Base-by-base conservation (phyloP, 2,329 filamentous ascomycete genomes). In the Chaetoscypha palmicola region DNA sequence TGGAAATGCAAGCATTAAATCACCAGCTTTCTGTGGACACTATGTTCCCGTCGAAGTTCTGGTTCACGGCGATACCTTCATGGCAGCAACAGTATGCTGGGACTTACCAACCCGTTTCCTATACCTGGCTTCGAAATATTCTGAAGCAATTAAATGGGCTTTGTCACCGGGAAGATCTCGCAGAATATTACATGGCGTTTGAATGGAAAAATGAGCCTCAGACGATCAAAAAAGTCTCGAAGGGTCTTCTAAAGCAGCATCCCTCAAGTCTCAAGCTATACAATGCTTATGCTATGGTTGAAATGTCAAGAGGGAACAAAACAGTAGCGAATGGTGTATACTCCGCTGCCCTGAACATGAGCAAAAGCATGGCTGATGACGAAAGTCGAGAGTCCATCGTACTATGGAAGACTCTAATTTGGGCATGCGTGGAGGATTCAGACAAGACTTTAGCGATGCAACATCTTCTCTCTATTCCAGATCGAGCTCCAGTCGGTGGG, bases 281-380 rank as follows among this genome's bases (percentile, higher is more conserved):
- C 64, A 84, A 88, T 53, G 78, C 81, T 0, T 94, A 91, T 58
- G 86, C 83, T 0, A 65, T 87, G 11, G 77, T 88, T 3, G 86
- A 94, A 62, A 71, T 66, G 52, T 67, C 69, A 1, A 73, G 72
- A 22, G 76, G 72, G 0, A 81, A 83, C 19, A 53, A 59, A 1
- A 69, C 76, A 1, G 67, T 77, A 36, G 81, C 83, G 3, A 66
- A 71, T 17, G 79, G 77, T 40, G 79, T 92, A 0, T 75, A 91
- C 55, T 62, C 70, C 1, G 82, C 83, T 1, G 81, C 86, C 1
- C 67, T 87, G n/a, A 68, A 68, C 2, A 76, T 81, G 70, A 70
- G 66, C 42, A 58, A 59, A n/a, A 64, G 57, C 2, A 65, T 72
- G 17, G 48, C 61, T 3, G 53, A 62, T 16, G 45, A 51, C 4